These are phyloP conservation scores for Podaxis pistillaris DNA, from an alignment of 768 basidiomycete genomes.

Conservation along the genomic window DNA sequence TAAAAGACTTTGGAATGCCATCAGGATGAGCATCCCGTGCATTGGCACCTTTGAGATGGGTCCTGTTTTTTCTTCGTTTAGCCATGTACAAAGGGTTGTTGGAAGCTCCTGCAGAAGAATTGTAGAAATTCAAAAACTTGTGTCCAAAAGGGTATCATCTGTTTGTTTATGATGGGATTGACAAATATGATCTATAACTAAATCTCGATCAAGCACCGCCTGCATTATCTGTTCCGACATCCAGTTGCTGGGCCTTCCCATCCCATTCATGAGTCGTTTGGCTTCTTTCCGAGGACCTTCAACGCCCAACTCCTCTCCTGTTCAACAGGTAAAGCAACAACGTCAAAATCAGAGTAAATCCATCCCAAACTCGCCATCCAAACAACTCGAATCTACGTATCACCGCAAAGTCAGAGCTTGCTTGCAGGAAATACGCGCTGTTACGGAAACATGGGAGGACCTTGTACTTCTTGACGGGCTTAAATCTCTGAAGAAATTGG, in stretches of 20 bases:
- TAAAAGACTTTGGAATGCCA: conserved; percentile 82
- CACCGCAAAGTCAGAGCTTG: conserved; percentile 74
- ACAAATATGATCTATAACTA: neutral
- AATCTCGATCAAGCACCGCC: neutral
- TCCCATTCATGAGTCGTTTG: conserved; percentile 44
- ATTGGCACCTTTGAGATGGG: conserved; percentile 67
- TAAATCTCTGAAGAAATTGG: conserved; percentile 65
- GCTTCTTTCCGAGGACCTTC: conserved; percentile 82
- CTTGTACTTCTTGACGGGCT: conserved; percentile 78
- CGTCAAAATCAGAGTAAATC: conserved; percentile 21
- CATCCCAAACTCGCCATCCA: conserved; percentile 41
- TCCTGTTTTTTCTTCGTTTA: conserved; percentile 75
- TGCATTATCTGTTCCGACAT: neutral
- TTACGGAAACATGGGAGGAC: conserved; percentile 79
- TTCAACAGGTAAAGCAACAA: conserved; percentile 36
- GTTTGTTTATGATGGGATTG: neutral
- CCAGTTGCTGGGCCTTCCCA: neutral
- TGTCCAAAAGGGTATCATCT: conserved; percentile 3
- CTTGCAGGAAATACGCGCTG: conserved; percentile 63
- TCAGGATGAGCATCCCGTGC: conserved; percentile 31
- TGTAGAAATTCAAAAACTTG: conserved; percentile 13
- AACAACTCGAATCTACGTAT: conserved; percentile 68
- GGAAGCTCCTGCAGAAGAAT: neutral
- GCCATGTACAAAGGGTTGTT: conserved; percentile 45
- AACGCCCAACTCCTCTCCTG: conserved; percentile 68